Evolutionary conservation across 2,329 filamentous ascomycete species (phyloP).

Genomic region (Paradendryphiella salina): DNA sequence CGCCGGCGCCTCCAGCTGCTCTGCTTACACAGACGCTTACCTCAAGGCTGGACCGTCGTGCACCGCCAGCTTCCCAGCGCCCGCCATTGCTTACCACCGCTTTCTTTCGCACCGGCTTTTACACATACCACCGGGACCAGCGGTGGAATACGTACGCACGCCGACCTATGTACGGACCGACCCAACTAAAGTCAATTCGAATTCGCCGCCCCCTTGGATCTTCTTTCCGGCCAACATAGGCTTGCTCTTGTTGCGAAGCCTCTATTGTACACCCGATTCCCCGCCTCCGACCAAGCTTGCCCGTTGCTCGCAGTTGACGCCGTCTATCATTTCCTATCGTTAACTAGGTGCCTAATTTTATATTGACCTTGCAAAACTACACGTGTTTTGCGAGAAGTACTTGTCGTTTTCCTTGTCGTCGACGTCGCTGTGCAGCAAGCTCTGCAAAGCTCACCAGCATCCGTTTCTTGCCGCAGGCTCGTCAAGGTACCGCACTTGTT

Average conservation of each 20-base stretch:
- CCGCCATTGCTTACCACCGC: constrained; percentile 12
- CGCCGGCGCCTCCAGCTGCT: constrained; percentile 26
- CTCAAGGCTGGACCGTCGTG: constrained; percentile 21
- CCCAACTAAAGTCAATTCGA: constrained; percentile 15
- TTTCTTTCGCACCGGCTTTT: constrained; percentile 10
- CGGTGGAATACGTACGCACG: constrained; percentile 17
- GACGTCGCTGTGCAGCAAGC: constrained; percentile 7
- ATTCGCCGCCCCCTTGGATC: constrained; percentile 14
- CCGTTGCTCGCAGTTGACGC: constrained; percentile 21
- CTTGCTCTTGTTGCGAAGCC: constrained; percentile 13
- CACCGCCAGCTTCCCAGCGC: constrained; percentile 12
- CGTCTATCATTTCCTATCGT: constrained; percentile 3
- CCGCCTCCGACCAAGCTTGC: constrained; percentile 7
- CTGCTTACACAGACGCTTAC: constrained; percentile 17
- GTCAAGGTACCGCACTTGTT: constrained; percentile 24
- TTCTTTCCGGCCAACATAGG: constrained; percentile 11
- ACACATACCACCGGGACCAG: constrained; percentile 19
- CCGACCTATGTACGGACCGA: constrained; percentile 18
- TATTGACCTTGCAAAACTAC: background rate
- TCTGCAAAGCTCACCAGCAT: constrained; percentile 10
- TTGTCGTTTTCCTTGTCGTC: background rate
- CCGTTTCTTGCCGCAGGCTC: constrained; percentile 4
- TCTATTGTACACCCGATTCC: constrained; percentile 14
- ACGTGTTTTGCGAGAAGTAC: background rate
- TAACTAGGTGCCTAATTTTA: constrained; percentile 8